Base-by-base conservation (phyloP, 306 rosid genomes). In the Fagus sylvatica region DNA sequence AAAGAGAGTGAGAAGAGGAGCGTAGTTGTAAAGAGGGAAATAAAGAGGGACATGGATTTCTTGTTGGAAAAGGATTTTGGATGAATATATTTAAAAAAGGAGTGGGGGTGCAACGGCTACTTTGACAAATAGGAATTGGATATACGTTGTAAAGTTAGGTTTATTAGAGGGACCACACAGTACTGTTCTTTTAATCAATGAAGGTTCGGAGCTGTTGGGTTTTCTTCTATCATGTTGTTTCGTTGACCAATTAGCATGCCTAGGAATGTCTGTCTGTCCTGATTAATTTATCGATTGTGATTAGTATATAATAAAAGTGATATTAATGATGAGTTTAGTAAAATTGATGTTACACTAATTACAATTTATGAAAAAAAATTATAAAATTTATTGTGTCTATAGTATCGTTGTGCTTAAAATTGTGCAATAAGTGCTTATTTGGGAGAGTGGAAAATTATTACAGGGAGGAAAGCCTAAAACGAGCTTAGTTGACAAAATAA, bases 21-120 rank as follows among this genome's bases (percentile, higher is more conserved):
- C 57, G 82, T 46, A 51, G 73, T 28, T 55, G 75, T 55, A 74
- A 56, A 81, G 73, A 41, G 62, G 2, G 30, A 34, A 43, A 42
- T 1, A 53, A 43, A 67, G 39, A 32, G 33, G 53, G 16, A 13
- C 55, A 46, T 66, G 76, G 84, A 55, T 78, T 81, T 69, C 88
- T 85, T 88, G 90, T 76, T 75, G 84, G 76, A 4, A 69, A 79
- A 84, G 79, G 41, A 78, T 62, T 40, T 42, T 76, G 36, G 15
- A 30, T 30, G 43, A 53, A 19, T 42, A 34, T 34, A 53, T 40
- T 41, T 73, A 53, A 54, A 65, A 69, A 30, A 32, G 74, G 40
- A 37, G 79, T 59, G 77, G 75, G 73, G 80, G 84, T 80, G 69
- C 77, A 86, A 89, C 97, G 92, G 88, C 89, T 92, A 87, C 73